Conservation (phyloP, 148 eudicot genomes). For the Camellia japonica region DNA sequence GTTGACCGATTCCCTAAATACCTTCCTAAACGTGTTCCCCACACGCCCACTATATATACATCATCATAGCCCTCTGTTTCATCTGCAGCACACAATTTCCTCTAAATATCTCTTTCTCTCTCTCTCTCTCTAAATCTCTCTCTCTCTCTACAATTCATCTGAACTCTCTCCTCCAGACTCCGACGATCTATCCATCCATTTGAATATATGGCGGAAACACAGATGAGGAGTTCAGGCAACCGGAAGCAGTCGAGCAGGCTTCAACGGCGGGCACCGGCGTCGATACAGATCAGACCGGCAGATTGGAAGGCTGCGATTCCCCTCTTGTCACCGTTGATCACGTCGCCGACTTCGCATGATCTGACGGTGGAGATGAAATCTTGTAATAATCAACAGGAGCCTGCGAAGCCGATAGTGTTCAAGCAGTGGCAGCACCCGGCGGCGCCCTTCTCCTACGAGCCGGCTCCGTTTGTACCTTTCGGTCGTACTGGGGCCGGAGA, state of each 20-base stretch:
- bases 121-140: neutral
- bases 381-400: slow-evolving; percentile 4
- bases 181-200: neutral
- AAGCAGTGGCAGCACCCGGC: slow-evolving; percentile 47
- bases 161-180: neutral
- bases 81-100: too few relatives aligned
- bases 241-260: slow-evolving; percentile 46
- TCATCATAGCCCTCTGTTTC: too few relatives aligned
- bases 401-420: slow-evolving; percentile 26
- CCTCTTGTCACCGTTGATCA: slow-evolving; percentile 53
- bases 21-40: too few relatives aligned
- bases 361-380: slow-evolving; percentile 29
- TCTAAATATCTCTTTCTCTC: neutral
- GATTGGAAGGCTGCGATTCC: slow-evolving; percentile 79
- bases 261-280: slow-evolving; percentile 63
- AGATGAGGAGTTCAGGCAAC: slow-evolving; percentile 13
- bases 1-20: too few relatives aligned
- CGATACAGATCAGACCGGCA: slow-evolving; percentile 49
- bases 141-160: neutral
- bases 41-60: too few relatives aligned
- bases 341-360: slow-evolving; percentile 42
- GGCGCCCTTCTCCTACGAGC: slow-evolving; percentile 41
- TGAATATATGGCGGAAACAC: slow-evolving; percentile 31
- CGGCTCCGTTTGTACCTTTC: slow-evolving; percentile 14
- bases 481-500: slow-evolving; percentile 9